These are phyloP conservation scores for Amanita exitialis DNA, from an alignment of 768 basidiomycete species.

Conservation along the genomic window DNA sequence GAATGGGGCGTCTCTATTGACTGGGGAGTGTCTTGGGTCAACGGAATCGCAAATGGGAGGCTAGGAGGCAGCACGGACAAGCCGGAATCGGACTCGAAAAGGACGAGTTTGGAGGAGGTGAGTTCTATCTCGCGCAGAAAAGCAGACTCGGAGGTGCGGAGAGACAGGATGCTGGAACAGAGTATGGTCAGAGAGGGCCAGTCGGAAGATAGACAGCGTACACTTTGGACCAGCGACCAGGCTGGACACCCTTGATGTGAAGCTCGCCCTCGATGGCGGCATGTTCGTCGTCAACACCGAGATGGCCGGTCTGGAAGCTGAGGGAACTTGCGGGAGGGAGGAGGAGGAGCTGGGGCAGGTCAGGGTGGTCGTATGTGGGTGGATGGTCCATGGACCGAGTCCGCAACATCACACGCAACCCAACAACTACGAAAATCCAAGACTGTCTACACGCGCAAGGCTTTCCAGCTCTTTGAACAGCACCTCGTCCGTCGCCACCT, in stretches of 20 bases:
- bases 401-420: too few species aligned
- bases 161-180: conserved; percentile 43
- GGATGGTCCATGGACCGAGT: conserved; percentile 8
- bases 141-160: conserved; percentile 59
- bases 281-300: conserved; percentile 75
- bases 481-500: conserved; percentile 49
- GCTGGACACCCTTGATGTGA: conserved; percentile 65
- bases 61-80: conserved; percentile 40
- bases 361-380: conserved; percentile 15
- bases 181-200: conserved; percentile 6
- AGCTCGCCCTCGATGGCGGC: conserved; percentile 84
- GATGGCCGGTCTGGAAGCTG: conserved; percentile 78
- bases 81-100: conserved; percentile 33
- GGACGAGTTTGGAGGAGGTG: conserved; percentile 40
- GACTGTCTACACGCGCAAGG: conserved; percentile 59
- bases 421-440: conserved; percentile 13
- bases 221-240: conserved; percentile 57
- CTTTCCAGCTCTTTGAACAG: conserved; percentile 78
- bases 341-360: conserved; percentile 58
- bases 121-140: conserved; percentile 60
- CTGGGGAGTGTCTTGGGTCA: conserved; percentile 74
- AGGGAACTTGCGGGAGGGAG: conserved; percentile 59
- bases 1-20: conserved; percentile 72
- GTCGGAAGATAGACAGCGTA: conserved; percentile 19
- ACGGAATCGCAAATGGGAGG: conserved; percentile 75